Evolutionary conservation across 768 basidiomycete genomes (phyloP), one percentile per base, ranked within the genome.

Genomic region (Tricholoma bakamatsutake): DNA sequence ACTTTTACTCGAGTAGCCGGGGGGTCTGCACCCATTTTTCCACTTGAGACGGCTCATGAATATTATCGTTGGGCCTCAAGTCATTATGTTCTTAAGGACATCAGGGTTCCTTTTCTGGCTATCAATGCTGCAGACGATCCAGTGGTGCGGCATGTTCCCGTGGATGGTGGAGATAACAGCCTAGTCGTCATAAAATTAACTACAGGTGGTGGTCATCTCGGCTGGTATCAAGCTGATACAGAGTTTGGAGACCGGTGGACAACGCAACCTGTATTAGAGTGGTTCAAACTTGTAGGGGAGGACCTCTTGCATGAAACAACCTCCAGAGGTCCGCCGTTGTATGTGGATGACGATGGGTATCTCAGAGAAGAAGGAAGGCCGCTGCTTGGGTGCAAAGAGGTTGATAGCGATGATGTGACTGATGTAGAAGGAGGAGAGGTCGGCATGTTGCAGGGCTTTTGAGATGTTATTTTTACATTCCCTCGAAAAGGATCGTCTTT

Each of bases 121-220:
- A 77, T 93, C 56, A 89, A 87, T 63, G 79, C 90, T 15, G 78
- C 77, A 21, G 88, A 92, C 66, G 90, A 92, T 68, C 90, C 90
- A 17, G 79, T 92, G 40, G 83, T 90, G 18, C 76, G 74, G 46
- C 73, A 80, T 53, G 75, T 86, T 37, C 88, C 87, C 30, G 76
- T 79, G 66, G 76, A 84, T 55, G 75, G 74, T 6, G 76, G 73
- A 55, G 76, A 74, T 24, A 82, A 81, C 59, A 73, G 73, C 5
- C 78, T 78, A 64, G 78, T 85, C 12, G 73, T 80, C 3, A 81
- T 86, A 72, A 83, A 73, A 18, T 64, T 85, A 47, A 90, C 91
- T 0, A 68, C 73, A 30, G 69, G 74, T 18, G 91, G 89, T 1
- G 89, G 90, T 0, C 90, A 92, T 71, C 75, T 93, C 12, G 92